Conservation (phyloP, 2,329 filamentous ascomycete species). For the Elsinoe ampelina region DNA sequence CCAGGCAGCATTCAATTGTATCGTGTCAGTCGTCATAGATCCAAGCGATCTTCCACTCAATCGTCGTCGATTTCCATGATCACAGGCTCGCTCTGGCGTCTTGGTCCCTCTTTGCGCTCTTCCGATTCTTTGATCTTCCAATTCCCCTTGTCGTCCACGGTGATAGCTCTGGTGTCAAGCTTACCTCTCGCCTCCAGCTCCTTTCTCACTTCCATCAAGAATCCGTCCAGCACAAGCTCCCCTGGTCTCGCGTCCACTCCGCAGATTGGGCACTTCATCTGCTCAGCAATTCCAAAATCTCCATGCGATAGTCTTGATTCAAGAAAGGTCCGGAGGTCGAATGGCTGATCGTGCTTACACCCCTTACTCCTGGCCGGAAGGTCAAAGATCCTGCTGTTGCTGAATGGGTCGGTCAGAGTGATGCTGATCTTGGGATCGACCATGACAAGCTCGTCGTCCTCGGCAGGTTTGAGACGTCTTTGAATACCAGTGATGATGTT, state of each 20-base stretch:
- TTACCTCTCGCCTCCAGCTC: constrained; percentile 27
- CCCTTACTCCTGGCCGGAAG: constrained; percentile 59
- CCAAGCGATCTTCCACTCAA: neutral
- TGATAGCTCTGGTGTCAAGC: constrained; percentile 48
- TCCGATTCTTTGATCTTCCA: constrained; percentile 42
- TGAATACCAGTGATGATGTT: constrained; percentile 51
- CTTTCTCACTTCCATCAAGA: constrained; percentile 54
- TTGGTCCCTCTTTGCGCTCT: neutral
- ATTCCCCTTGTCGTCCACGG: constrained; percentile 53
- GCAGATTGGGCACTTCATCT: constrained; percentile 85
- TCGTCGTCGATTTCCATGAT: constrained; percentile 5
- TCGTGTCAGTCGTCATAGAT: no score
- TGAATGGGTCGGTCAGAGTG: constrained; percentile 39
- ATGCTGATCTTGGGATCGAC: constrained; percentile 34
- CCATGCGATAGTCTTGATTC: constrained; percentile 46
- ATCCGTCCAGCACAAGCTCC: constrained; percentile 63
- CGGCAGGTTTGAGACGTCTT: constrained; percentile 37
- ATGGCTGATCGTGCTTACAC: constrained; percentile 78
- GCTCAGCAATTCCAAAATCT: constrained; percentile 42
- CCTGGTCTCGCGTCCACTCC: constrained; percentile 64
- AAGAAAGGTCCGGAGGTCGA: constrained; percentile 79
- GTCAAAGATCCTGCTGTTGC: constrained; percentile 46
- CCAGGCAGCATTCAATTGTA: no score
- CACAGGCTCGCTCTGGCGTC: neutral
- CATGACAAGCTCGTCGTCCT: constrained; percentile 46